Conservation (phyloP, 2,329 filamentous ascomycete species). For the Aureobasidium vineae region DNA sequence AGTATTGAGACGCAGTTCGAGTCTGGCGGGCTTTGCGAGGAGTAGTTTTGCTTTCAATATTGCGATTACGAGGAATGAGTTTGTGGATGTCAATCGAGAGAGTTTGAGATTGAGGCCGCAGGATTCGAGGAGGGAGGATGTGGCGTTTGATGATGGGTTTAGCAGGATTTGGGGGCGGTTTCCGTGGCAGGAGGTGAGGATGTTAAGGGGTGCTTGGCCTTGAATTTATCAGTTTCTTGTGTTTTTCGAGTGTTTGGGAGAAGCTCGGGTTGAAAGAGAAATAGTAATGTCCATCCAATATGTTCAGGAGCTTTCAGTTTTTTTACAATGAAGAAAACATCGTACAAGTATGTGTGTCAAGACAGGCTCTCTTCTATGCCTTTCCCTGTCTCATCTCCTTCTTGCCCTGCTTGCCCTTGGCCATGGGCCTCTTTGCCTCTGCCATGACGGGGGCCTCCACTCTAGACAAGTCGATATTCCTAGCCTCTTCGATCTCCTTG, state of each 20-base stretch:
- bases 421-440: slow-evolving; percentile 34
- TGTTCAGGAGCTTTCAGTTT: background rate
- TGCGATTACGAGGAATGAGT: slow-evolving; percentile 44
- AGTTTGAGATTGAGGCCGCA: slow-evolving; percentile 31
- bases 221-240: too few relatives aligned
- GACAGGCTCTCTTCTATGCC: background rate
- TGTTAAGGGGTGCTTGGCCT: slow-evolving; percentile 29
- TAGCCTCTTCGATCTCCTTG: slow-evolving; percentile 28
- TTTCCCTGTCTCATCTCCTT: slow-evolving; percentile 28
- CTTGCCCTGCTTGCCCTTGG: slow-evolving; percentile 36
- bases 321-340: slow-evolving; percentile 10
- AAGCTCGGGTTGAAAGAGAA: background rate
- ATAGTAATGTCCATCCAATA: background rate
- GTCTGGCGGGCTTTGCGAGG: slow-evolving; percentile 48
- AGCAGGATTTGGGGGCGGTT: slow-evolving; percentile 32
- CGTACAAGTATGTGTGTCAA: background rate
- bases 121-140: slow-evolving; percentile 30
- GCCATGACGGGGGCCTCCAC: slow-evolving; percentile 37
- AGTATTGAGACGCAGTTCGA: slow-evolving; percentile 47
- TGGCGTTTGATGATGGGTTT: slow-evolving; percentile 30
- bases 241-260: too few relatives aligned
- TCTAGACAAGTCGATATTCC: slow-evolving; percentile 31
- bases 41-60: slow-evolving; percentile 52
- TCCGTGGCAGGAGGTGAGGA: slow-evolving; percentile 30
- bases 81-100: slow-evolving; percentile 30